Evolutionary conservation across 306 rosid genomes (phyloP), one percentile per base, ranked within the genome.

Genomic region (Elaeagnus macrophylla): DNA sequence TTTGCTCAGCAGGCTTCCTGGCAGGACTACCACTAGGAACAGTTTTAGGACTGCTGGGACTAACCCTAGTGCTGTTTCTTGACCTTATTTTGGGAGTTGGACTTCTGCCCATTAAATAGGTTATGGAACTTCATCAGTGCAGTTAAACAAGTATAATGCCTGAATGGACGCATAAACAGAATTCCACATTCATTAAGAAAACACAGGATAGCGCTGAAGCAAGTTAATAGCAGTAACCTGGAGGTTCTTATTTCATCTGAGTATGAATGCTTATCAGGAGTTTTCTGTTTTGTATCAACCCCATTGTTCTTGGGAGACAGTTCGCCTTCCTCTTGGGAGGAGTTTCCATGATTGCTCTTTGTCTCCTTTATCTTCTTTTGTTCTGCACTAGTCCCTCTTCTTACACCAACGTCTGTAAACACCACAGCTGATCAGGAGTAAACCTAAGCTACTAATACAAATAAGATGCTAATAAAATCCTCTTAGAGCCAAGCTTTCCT

Each of bases 271-370:
- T 48, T 80, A 66, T 71, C 64, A 57, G 72, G 61, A 59, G 69
- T 68, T 71, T 66, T 79, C 58, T 78, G 71, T 64, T 70, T 75
- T 52, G 79, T 67, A 53, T 75, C 76, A 53, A 69, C 79, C 70
- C 95, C 81, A 0, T 79, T 77, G 59, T 67, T 73, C 77, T 82
- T 83, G 36, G 85, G 96, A 72, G 95, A 77, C 63, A 82, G 16
- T 68, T 87, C 95, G 62, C 85, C 89, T 69, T 84, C 99, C 77
- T 84, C 99, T 62, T 76, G 82, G 44, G 85, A 80, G 59, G 75
- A 75, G 62, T 71, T 78, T 48, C 69, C 78, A 60, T 51, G 47
- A 13, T 54, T 52, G 39, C 71, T 64, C 79, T 67, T 77, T 41
- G 18, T 56, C 61, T 59, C 74, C 51, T 36, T 64, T 60, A 69